Percentiles rank a stretch among this genome's conserved stretches.
These are phyloP conservation scores for Cyclotella choctawhatcheeana DNA, from an alignment of 108 stramenopile species.

Conservation along the genomic window DNA sequence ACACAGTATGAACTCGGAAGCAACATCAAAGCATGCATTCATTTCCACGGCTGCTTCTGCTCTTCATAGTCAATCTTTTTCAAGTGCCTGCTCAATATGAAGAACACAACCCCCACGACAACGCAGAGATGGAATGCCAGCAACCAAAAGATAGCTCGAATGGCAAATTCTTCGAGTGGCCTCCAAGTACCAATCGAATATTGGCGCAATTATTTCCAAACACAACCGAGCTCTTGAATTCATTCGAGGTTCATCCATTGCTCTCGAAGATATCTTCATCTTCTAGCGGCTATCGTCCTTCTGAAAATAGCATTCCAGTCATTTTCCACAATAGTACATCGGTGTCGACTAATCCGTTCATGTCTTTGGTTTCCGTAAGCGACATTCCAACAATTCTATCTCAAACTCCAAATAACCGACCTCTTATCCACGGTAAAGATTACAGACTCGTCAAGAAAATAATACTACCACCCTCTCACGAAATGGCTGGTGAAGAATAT, in stretches of 20 bases:
- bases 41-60: too few species aligned
- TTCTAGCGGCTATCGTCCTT: too few species aligned
- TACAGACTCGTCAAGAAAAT: slow-evolving; percentile 43
- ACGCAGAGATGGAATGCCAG: not conserved
- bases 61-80: too few species aligned
- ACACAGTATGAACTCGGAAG: too few species aligned
- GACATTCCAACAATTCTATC: slow-evolving; percentile 19
- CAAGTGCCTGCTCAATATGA: too few species aligned
- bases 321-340: slow-evolving; percentile 22
- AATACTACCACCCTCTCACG: slow-evolving; percentile 6
- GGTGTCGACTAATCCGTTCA: not conserved
- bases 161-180: slow-evolving; percentile 1
- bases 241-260: slow-evolving; percentile 30
- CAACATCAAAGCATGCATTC: too few species aligned
- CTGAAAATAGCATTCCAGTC: slow-evolving; percentile 9
- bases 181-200: not conserved
- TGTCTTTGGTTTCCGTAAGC: slow-evolving; percentile 12
- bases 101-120: not conserved
- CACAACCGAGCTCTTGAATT: not conserved
- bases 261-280: slow-evolving; percentile 8
- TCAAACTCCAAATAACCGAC: slow-evolving; percentile 2
- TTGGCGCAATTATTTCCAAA: slow-evolving; percentile 20
- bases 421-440: slow-evolving; percentile 23
- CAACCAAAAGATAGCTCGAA: not conserved
- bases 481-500: slow-evolving; percentile 29